Evolutionary conservation across 2,329 filamentous ascomycete genomes (phyloP), one percentile per base, ranked within the genome.

Genomic region (Sclerotinia trifoliorum): DNA sequence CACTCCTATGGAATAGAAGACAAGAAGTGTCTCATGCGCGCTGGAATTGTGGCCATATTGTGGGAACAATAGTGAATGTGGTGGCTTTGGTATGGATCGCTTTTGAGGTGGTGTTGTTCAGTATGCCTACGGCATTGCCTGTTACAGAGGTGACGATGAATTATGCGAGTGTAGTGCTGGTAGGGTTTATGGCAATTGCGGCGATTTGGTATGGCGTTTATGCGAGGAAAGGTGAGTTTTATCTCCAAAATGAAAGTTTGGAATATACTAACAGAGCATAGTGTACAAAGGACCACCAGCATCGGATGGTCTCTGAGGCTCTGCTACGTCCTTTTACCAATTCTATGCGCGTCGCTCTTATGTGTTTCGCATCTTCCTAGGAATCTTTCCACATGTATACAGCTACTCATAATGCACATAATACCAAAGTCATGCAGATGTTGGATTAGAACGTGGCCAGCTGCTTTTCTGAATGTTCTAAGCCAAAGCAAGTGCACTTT

Each of bases 1-100:
- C 93, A 49, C 78, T 90, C 54, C 75, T 90, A 2, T 85, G 88
- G 5, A 88, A 90, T 10, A 84, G 90, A 10, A 86, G 82, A 62
- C 87, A 77, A 78, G 62, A 79, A 78, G 70, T 82, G 1, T 78
- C 82, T 6, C 80, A 84, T 60, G 75, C 87, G 80, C 79, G 92
- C 8, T 90, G 90, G 0, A 82, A 85, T 58, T 79, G 79, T 13
- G 81, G 88, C 46, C 75, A 83, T 0, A 88, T 90, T 72, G 79
- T 88, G 56, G 88, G 84, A n/a, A 89, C 71, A 84, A 78, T 82
- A 32, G 81, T 84, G 32, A 91, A 91, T 74, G 68, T 82, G 52
- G 80, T 84, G 29, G 87, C 87, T 2, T 75, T 90, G 46, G 78
- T 78, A 1, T 90, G 88, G 74, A 84, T 86, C 10, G 77, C 82